Base-by-base conservation (phyloP, 129 eudicot genomes). In the Lonicera japonica region DNA sequence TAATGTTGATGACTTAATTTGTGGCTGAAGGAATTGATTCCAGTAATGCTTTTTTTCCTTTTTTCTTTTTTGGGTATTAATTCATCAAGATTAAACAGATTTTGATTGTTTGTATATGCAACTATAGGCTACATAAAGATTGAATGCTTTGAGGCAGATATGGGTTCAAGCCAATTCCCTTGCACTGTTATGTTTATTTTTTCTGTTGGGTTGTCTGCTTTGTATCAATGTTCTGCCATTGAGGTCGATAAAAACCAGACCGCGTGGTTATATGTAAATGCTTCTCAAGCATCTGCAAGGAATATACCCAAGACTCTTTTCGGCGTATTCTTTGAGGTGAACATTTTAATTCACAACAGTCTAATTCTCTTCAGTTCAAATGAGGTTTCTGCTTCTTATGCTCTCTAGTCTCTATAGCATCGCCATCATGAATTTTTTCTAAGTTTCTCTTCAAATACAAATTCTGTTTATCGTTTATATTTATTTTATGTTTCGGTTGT, bases 291-390 rank as follows among this genome's bases (percentile, higher is more conserved):
- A 46, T 75, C 79, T 23, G 47, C 81, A 40, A 74, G 77, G 19
- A 79, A 84, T 66, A 85, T 88, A 43, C 96, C 95, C 12, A 29
- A 74, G 0, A 72, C 58, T 54, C 72, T 92, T 29, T 92, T 80
- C 73, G 99, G 99, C 51, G 69, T 88, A 71, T 85, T 90, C 71
- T 92, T 92, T 56, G 99, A 92, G 98, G 96, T 87, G 70, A 64
- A 21, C 5, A 13, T 60, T 18, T 58, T 34, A 11, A 25, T 50
- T 56, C 69, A 48, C 11, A 17, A 1, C 21, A 7, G 39, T 23
- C 4, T 25, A 13, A 1, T 48, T 11, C 48, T 18, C 41, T 56
- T 56, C 21, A 39, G 6, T 39, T 45, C 3, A 11, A 16, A n/a
- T 18, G 17, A 23, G 2, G n/a, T 14, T 65, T 19, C 40, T 34